phyloP scores from a whole-genome alignment of 202 grass and related monocot species.

The Eragrostis tef region DNA sequence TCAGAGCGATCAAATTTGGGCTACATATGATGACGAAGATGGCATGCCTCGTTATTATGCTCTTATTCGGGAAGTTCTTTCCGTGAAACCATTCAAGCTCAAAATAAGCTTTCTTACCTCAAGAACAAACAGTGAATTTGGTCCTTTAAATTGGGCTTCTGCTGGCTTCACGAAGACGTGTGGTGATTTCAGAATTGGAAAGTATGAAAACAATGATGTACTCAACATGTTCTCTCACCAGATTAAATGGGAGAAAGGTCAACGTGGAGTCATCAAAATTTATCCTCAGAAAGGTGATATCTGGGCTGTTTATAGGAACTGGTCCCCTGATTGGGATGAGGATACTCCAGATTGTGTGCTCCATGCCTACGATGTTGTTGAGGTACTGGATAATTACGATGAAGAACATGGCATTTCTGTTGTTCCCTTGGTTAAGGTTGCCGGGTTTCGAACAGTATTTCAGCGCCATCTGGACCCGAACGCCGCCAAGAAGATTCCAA shows the following conservation, averaged over 20 bases:
- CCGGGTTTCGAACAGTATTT: constrained; percentile 67
- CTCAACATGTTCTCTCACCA: constrained; percentile 85
- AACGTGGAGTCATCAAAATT: constrained; percentile 64
- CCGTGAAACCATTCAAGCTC: constrained; percentile 68
- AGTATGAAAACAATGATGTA: constrained; percentile 63
- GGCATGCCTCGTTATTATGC: constrained; percentile 89
- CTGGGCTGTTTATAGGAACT: constrained; percentile 82
- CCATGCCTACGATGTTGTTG: constrained; percentile 72
- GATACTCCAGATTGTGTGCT: constrained; percentile 66
- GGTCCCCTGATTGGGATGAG: constrained; percentile 70
- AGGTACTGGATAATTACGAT: constrained; percentile 66
- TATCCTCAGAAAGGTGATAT: constrained; percentile 82
- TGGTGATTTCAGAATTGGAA: constrained; percentile 69
- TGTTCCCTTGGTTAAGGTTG: constrained; percentile 62
- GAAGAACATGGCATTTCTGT: constrained; percentile 64
- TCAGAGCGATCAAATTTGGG: constrained; percentile 78
- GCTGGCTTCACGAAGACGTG: constrained; percentile 83
- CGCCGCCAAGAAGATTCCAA: constrained; percentile 56
- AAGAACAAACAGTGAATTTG: constrained; percentile 73
- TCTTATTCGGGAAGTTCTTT: constrained; percentile 74
- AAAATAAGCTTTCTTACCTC: constrained; percentile 72
- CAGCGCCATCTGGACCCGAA: constrained; percentile 47
- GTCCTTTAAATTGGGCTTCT: constrained; percentile 72
- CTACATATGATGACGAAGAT: constrained; percentile 87
- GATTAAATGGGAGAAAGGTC: constrained; percentile 83